Base-by-base conservation (phyloP, 106 monocot species). In the Dendrobium officinale region DNA sequence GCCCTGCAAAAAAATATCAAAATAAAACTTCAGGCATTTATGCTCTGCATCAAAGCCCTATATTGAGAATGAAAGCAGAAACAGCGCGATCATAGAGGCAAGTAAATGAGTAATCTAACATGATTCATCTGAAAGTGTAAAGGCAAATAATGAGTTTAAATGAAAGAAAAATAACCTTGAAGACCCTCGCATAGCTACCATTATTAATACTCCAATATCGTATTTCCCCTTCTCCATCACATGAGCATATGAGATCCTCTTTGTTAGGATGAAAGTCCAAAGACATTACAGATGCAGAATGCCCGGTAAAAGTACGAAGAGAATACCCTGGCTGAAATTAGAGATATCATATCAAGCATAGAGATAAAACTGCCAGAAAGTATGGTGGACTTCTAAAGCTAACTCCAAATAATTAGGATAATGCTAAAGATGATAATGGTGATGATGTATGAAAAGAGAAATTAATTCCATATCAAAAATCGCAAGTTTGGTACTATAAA, bases 191-290 rank as follows among this genome's bases (percentile, higher is more conserved):
- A 78, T 84, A 89, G 20, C 78, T 93, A 26, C 89, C 89, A 85
- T 93, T 88, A n/a, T 91, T 93, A 40, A 93, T 91, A 78, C 93
- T 91, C 93, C 93, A 93, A 66, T 86, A 93, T 7, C 93, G 93
- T 41, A 93, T 91, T 72, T 93, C 93, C 24, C 91, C 88, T 41
- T 91, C 87, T 41, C 84, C 86, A 83, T 93, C 93, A 80, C 91
- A 93, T 22, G 93, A 93, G 79, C 93, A 91, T 49, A 93, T 89
- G 9, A 93, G 86, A 88, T 93, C 93, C 26, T 93, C 93, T 77
- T 88, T 93, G 55, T 70, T 91, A 15, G 93, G 93, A 72, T 93
- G 93, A 43, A 93, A 93, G 68, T 93, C 93, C 48, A 93, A 31
- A 77, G 93, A 93, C 87, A 84, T 91, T 11, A 93, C 93, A 82